Evolutionary conservation across 129 eudicot genomes (phyloP).

Genomic region (Arctium minus): DNA sequence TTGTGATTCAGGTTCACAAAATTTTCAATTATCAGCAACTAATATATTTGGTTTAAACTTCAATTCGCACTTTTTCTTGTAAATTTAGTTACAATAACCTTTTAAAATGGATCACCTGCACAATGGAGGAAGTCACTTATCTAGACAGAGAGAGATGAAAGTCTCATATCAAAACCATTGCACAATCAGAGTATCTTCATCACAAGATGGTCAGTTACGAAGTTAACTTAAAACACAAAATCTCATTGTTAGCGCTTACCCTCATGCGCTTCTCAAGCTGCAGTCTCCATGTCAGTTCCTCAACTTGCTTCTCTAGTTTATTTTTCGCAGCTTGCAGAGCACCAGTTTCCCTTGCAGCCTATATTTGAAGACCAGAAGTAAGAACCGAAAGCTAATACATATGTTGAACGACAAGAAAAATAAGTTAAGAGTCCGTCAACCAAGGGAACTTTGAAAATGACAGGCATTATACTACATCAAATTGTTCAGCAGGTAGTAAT

Average conservation of each 20-base stretch:
- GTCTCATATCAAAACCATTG: not conserved
- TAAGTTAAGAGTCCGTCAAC: not conserved
- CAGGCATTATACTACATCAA: not conserved
- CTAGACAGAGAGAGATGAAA: not conserved
- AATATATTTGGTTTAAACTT: not conserved
- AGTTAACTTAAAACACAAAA: conserved; percentile 1
- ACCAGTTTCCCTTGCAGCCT: conserved; percentile 99
- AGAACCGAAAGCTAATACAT: not conserved
- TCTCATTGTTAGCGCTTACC: conserved; percentile 41
- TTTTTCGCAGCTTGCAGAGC: conserved; percentile 99
- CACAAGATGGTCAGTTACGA: not conserved
- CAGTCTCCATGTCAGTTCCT: conserved; percentile 93
- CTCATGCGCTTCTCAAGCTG: conserved; percentile 99
- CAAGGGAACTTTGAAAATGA: not conserved
- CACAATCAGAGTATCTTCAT: not conserved
- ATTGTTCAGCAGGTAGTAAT: not conserved
- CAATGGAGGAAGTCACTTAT: not conserved
- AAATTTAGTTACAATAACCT: not conserved
- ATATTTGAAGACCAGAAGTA: not conserved
- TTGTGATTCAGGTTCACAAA: conserved; percentile 10
- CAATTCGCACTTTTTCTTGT: not conserved
- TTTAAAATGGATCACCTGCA: not conserved
- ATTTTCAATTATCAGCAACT: not conserved
- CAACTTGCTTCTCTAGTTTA: conserved; percentile 98
- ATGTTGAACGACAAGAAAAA: not conserved